phyloP scores from a whole-genome alignment of 2,329 filamentous ascomycete species.

The Nemania abortiva region DNA sequence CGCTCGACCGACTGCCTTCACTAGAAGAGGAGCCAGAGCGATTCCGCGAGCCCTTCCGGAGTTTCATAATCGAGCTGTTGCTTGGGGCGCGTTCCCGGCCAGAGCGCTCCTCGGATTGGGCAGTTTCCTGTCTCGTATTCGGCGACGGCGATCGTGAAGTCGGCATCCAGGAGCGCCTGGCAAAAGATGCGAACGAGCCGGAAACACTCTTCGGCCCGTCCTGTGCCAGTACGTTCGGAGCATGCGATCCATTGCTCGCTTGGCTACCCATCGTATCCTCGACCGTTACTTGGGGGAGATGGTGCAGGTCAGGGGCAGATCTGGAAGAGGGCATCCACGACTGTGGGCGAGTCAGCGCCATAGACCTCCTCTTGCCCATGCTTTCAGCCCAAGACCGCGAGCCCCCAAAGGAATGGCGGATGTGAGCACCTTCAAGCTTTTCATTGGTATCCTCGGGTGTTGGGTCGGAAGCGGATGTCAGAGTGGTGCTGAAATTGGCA shows the following conservation, averaged over 20 bases:
- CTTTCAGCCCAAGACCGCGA: conserved; percentile 47
- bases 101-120: conserved; percentile 39
- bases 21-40: conserved; percentile 49
- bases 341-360: conserved; percentile 63
- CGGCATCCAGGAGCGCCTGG: conserved; percentile 65
- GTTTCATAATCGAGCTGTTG: conserved; percentile 49
- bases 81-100: conserved; percentile 48
- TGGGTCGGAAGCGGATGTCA: conserved; percentile 55
- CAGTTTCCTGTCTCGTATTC: conserved; percentile 49
- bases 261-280: conserved; percentile 31
- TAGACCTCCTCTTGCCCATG: conserved; percentile 58
- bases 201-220: conserved; percentile 57
- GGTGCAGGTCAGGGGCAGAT: conserved; percentile 54
- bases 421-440: conserved; percentile 40
- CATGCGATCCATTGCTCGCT: conserved; percentile 36
- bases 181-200: conserved; percentile 63
- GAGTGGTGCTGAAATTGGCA: conserved; percentile 57
- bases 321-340: conserved; percentile 66
- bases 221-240: conserved; percentile 48
- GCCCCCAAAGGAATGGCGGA: conserved; percentile 45
- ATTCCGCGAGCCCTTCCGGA: conserved; percentile 50
- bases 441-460: conserved; percentile 47
- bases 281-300: conserved; percentile 47
- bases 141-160: conserved; percentile 64
- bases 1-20: conserved; percentile 51